Evolutionary conservation across 2,329 filamentous ascomycete species (phyloP).

Genomic region (Emmonsia crescens): DNA sequence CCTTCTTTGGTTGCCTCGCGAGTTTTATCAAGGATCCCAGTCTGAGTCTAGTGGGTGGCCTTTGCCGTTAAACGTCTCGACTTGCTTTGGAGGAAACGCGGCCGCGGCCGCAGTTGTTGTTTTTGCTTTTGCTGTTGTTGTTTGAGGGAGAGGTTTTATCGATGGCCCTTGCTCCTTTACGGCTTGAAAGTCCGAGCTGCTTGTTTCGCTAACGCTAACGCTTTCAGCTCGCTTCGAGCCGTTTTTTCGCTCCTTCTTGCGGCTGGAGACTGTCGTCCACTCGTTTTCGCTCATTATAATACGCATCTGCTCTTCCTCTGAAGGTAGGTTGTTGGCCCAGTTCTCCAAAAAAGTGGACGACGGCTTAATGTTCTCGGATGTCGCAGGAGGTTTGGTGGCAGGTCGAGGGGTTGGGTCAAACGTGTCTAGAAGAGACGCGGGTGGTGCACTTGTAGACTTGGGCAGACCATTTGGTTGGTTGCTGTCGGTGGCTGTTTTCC

Average conservation of each 20-base stretch:
- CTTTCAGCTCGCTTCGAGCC: conserved; percentile 32
- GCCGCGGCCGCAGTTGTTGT: not conserved
- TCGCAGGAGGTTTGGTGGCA: not conserved
- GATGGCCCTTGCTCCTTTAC: not conserved
- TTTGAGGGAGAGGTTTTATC: conserved; percentile 1
- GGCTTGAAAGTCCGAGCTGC: conserved; percentile 26
- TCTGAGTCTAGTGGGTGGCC: conserved; percentile 37
- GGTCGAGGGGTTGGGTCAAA: conserved; percentile 24
- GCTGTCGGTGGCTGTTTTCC: conserved; percentile 26
- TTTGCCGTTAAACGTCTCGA: conserved; percentile 11
- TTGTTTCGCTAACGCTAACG: conserved; percentile 35
- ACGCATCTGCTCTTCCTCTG: conserved; percentile 52
- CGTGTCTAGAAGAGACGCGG: conserved; percentile 32
- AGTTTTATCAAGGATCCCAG: conserved; percentile 28
- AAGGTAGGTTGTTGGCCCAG: conserved; percentile 41
- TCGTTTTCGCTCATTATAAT: conserved; percentile 40
- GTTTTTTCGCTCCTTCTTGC: conserved; percentile 45
- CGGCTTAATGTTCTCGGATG: conserved; percentile 11
- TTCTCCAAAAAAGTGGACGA: conserved; percentile 19
- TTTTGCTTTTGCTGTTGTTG: conserved; percentile 1
- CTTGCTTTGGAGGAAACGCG: not conserved
- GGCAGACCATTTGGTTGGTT: conserved; percentile 21
- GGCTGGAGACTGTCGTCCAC: conserved; percentile 52
- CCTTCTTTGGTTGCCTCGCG: not conserved
- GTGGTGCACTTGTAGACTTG: conserved; percentile 9